These are phyloP conservation scores for Fusarium robinianum DNA, from an alignment of 2,329 filamentous ascomycete species.

Conservation along the genomic window DNA sequence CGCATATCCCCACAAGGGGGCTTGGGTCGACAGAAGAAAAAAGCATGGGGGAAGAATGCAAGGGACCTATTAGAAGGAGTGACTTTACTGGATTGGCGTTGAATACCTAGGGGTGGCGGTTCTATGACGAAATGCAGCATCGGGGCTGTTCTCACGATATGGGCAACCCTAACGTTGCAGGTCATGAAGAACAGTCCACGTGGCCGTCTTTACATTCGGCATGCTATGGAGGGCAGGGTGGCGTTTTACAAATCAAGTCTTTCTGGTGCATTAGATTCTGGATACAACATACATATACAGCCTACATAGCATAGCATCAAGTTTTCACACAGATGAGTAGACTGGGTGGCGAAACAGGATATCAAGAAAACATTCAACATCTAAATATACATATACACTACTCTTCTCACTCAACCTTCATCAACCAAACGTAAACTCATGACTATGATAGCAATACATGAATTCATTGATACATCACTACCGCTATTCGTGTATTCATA, in stretches of 20 bases:
- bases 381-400: not conserved
- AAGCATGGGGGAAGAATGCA: too few species aligned
- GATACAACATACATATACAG: slow-evolving; percentile 13
- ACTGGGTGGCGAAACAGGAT: too few species aligned
- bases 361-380: slow-evolving; percentile 1
- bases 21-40: not conserved
- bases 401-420: not conserved
- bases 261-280: slow-evolving; percentile 1
- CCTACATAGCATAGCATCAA: not conserved
- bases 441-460: not conserved
- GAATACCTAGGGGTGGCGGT: too few species aligned
- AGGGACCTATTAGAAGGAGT: slow-evolving; percentile 3
- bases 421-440: not conserved
- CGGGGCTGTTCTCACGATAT: slow-evolving; percentile 8
- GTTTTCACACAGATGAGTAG: slow-evolving; percentile 4
- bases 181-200: slow-evolving; percentile 10
- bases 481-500: slow-evolving; percentile 14
- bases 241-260: slow-evolving; percentile 27
- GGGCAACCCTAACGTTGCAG: slow-evolving; percentile 14
- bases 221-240: slow-evolving; percentile 19
- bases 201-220: slow-evolving; percentile 19
- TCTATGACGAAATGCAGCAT: slow-evolving; percentile 13
- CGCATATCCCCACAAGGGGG: not conserved
- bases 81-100: slow-evolving; percentile 27
- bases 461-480: slow-evolving; percentile 1